These are phyloP conservation scores for Epichloe sibirici DNA, from an alignment of 2,329 filamentous ascomycete species.

Conservation along the genomic window DNA sequence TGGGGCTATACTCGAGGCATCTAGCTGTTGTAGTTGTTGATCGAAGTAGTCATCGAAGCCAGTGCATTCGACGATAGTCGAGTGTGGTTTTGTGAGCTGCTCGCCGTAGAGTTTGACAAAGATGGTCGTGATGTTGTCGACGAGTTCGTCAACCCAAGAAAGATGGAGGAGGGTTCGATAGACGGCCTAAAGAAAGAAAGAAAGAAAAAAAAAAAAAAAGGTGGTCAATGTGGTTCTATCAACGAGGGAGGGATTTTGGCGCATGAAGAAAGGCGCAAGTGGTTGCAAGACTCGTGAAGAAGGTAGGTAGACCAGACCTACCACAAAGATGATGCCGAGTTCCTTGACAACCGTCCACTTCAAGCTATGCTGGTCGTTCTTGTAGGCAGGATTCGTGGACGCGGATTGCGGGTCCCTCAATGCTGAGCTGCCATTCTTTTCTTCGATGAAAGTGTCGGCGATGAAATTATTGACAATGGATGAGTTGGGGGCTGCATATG, in stretches of 20 bases:
- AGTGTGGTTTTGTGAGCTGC: conserved; percentile 70
- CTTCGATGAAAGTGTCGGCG: conserved; percentile 93
- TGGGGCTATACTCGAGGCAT: conserved; percentile 33
- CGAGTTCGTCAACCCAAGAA: conserved; percentile 91
- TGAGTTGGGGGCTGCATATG: conserved; percentile 66
- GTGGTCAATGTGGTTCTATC: too few relatives aligned
- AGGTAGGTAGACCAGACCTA: conserved; percentile 23
- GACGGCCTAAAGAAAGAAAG: conserved; percentile 53
- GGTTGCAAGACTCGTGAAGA: background rate
- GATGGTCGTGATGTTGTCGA: conserved; percentile 87
- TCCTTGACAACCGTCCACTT: conserved; percentile 93
- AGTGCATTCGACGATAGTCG: conserved; percentile 63
- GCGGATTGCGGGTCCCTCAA: conserved; percentile 48
- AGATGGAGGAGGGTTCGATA: conserved; percentile 92
- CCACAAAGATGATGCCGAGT: conserved; percentile 88
- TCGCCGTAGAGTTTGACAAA: conserved; percentile 86
- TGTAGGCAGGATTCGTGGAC: conserved; percentile 61
- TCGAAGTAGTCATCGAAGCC: conserved; percentile 91
- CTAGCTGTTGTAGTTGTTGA: conserved; percentile 77
- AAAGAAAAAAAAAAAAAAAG: background rate
- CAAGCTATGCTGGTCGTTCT: conserved; percentile 83
- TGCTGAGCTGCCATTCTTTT: conserved; percentile 55
- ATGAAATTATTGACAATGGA: conserved; percentile 90
- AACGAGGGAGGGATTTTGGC: background rate
- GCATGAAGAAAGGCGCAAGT: background rate